Evolutionary conservation across 257 asterid genomes (phyloP).

Genomic region (Solanum paucissectum): DNA sequence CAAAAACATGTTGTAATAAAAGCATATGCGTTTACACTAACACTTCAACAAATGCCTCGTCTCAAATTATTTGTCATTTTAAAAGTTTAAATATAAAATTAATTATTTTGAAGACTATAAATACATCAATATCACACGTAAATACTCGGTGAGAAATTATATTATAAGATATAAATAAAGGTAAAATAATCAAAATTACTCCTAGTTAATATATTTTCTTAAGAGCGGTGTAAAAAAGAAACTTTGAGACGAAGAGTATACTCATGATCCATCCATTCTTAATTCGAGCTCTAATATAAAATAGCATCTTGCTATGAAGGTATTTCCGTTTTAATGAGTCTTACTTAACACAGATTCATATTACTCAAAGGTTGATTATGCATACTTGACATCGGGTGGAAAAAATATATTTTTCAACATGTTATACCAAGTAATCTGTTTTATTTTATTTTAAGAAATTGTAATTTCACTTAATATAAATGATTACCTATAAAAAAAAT

Average conservation of each 20-base stretch:
- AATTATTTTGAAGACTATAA: background rate
- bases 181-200: no score
- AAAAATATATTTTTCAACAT: background rate
- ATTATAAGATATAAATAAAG: background rate
- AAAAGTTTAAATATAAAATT: no score
- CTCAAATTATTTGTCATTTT: background rate
- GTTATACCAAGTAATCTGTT: background rate
- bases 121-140: background rate
- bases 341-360: no score
- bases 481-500: background rate
- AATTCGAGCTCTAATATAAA: background rate
- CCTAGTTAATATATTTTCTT: no score
- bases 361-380: no score
- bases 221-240: fast-evolving
- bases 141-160: no score
- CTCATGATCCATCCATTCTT: background rate
- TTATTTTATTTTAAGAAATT: background rate
- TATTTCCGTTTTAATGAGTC: background rate
- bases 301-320: background rate
- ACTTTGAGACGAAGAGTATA: no score
- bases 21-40: background rate
- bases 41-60: background rate
- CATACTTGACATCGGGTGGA: background rate
- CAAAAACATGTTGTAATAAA: background rate
- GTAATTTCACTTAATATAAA: background rate